These are phyloP conservation scores for Leccinum ochraceum DNA, from an alignment of 768 basidiomycete species.

Conservation along the genomic window DNA sequence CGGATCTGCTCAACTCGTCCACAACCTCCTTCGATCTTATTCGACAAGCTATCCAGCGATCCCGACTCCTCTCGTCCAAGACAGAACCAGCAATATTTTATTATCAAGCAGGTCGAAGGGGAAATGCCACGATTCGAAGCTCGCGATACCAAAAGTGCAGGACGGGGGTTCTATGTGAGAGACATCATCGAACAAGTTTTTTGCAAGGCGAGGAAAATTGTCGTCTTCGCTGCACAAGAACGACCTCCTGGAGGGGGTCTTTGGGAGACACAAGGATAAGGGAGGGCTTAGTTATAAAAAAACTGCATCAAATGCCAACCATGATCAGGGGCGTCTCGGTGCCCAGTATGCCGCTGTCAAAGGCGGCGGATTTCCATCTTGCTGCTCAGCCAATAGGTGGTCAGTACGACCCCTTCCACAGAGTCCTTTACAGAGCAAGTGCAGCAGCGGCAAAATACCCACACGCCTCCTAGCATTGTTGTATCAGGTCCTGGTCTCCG, in stretches of 20 bases:
- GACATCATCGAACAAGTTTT: too few relatives aligned
- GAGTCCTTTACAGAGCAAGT: conserved; percentile 50
- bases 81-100: conserved; percentile 61
- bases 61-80: conserved; percentile 69
- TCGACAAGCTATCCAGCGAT: conserved; percentile 91
- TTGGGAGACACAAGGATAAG: too few relatives aligned
- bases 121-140: too few relatives aligned
- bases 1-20: conserved; percentile 53
- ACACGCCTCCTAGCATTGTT: conserved; percentile 40
- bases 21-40: conserved; percentile 86
- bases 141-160: too few relatives aligned
- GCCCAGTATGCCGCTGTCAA: too few relatives aligned
- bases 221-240: too few relatives aligned
- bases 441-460: conserved; percentile 39
- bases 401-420: conserved; percentile 49
- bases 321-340: too few relatives aligned
- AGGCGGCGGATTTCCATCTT: conserved; percentile 22
- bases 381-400: conserved; percentile 47
- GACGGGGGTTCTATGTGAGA: too few relatives aligned
- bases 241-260: too few relatives aligned
- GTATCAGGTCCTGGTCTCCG: conserved; percentile 69
- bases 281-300: too few relatives aligned
- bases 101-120: conserved; percentile 90
- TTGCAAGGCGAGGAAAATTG: too few relatives aligned
- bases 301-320: too few relatives aligned